Conservation (phyloP, 1,139 yeast genomes). For the Sugiyamaella pinicola region DNA sequence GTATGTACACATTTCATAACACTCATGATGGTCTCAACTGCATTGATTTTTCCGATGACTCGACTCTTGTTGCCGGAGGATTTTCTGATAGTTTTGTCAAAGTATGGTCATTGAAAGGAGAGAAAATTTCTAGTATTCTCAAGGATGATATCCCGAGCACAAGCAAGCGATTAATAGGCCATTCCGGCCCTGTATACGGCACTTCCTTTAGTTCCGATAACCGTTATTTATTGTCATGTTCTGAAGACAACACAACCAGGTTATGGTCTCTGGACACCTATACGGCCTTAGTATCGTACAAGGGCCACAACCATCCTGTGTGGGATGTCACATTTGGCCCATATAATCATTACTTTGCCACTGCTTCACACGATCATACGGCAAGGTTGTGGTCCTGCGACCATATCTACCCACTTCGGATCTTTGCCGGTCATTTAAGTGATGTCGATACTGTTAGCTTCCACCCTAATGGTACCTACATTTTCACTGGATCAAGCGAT, state of each 20-base stretch:
- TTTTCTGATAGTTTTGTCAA: conserved; percentile 89
- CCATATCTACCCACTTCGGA: conserved; percentile 92
- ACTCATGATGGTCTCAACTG: conserved; percentile 86
- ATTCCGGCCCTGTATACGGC: conserved; percentile 92
- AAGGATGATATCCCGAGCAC: conserved; percentile 55
- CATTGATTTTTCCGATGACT: conserved; percentile 82
- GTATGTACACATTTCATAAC: conserved; percentile 98
- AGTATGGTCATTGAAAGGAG: conserved; percentile 91
- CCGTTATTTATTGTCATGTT: conserved; percentile 73
- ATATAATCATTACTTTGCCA: conserved; percentile 93
- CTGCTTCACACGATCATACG: conserved; percentile 97
- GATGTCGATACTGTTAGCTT: conserved; percentile 95
- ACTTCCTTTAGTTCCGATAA: conserved; percentile 89
- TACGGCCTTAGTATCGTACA: conserved; percentile 86
- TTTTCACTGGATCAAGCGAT: conserved; percentile 93
- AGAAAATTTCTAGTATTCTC: conserved; percentile 68
- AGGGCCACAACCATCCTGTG: conserved; percentile 94
- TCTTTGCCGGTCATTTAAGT: conserved; percentile 95
- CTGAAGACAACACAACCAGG: conserved; percentile 90
- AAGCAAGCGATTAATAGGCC: conserved; percentile 77
- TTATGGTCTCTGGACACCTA: conserved; percentile 94
- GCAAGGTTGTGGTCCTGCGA: conserved; percentile 98
- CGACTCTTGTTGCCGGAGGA: conserved; percentile 88
- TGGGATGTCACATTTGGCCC: conserved; percentile 98
- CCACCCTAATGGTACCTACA: conserved; percentile 94